A percentile compares a stretch with the other conserved stretches of the same genome.
Evolutionary conservation across 176 grass and related monocot genomes (phyloP).

Genomic region (Areca catechu): DNA sequence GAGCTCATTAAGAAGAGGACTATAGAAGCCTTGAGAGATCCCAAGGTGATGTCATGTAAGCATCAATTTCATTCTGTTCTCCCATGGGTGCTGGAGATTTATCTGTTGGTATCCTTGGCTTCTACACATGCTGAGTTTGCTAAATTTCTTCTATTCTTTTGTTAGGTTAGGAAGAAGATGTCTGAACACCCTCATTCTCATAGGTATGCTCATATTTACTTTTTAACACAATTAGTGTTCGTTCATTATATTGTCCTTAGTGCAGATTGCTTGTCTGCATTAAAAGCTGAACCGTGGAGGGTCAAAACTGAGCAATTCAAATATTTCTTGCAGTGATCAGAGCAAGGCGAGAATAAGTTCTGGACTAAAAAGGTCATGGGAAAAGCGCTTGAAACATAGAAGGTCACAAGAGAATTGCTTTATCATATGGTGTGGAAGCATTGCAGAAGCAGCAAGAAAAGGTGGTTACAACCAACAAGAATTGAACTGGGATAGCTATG

Average conservation of each 20-base stretch:
- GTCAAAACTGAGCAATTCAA: background rate
- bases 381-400: constrained; percentile 20
- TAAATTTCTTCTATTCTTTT: constrained; percentile 4
- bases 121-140: background rate
- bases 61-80: constrained; percentile 14
- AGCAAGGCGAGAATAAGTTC: constrained; percentile 65
- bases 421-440: constrained; percentile 45
- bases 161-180: constrained; percentile 71
- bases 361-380: constrained; percentile 45
- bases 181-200: constrained; percentile 40
- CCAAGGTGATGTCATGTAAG: constrained; percentile 99
- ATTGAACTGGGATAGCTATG: constrained; percentile 70
- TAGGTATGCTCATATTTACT: constrained; percentile 32
- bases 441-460: constrained; percentile 51
- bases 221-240: too few relatives aligned
- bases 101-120: background rate
- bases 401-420: constrained; percentile 26
- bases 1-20: constrained; percentile 58
- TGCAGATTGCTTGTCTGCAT: too few relatives aligned
- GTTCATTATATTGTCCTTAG: too few relatives aligned
- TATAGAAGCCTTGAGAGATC: constrained; percentile 56
- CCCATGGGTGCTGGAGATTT: too few relatives aligned
- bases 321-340: constrained; percentile 33
- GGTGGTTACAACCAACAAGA: constrained; percentile 37
- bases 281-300: background rate